phyloP scores from a whole-genome alignment of 495 filamentous ascomycete genomes.

The Neurospora sp. region DNA sequence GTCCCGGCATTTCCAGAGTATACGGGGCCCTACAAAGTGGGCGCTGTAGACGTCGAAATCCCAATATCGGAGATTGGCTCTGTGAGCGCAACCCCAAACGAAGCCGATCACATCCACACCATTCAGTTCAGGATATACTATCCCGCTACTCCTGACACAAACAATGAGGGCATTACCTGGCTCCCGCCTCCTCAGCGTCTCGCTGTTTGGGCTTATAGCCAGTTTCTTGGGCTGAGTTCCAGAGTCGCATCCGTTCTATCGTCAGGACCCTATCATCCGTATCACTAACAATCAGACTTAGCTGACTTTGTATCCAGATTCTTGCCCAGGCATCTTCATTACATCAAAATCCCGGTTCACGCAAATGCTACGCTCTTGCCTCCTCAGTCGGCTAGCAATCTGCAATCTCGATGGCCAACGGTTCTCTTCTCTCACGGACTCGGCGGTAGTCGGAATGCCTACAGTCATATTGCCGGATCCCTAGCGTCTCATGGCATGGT shows the following conservation, averaged over 20 bases:
- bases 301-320: constrained; percentile 26
- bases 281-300: neutral
- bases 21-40: constrained; percentile 63
- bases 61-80: constrained; percentile 49
- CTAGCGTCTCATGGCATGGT: constrained; percentile 66
- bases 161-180: constrained; percentile 48
- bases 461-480: constrained; percentile 61
- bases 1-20: constrained; percentile 58
- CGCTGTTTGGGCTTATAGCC: constrained; percentile 55
- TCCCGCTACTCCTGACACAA: constrained; percentile 42
- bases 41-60: constrained; percentile 65
- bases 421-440: constrained; percentile 76
- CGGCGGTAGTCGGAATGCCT: constrained; percentile 63
- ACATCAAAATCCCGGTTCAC: constrained; percentile 46
- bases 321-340: constrained; percentile 56
- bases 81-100: constrained; percentile 39
- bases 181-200: constrained; percentile 61
- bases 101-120: constrained; percentile 44
- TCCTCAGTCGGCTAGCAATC: constrained; percentile 17
- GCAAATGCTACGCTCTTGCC: constrained; percentile 29
- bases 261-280: constrained; percentile 31
- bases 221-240: constrained; percentile 52
- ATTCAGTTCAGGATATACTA: constrained; percentile 71
- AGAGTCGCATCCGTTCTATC: constrained; percentile 49
- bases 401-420: constrained; percentile 54